Percentiles rank a stretch among this genome's conserved stretches.
Conservation (phyloP, 2,329 filamentous ascomycete species). For the Thyridium curvatum region DNA sequence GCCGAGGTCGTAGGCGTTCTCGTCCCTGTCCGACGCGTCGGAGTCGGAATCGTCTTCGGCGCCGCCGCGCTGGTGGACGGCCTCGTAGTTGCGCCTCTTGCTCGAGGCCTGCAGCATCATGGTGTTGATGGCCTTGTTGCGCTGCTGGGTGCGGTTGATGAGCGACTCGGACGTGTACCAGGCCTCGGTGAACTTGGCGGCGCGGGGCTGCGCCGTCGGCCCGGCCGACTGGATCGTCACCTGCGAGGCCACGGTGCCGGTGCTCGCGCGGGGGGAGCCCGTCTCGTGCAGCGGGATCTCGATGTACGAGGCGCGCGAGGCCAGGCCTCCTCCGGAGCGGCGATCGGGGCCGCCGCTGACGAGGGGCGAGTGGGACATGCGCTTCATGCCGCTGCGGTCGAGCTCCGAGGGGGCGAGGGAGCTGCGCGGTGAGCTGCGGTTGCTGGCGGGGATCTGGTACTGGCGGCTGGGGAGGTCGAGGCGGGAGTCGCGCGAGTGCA, state of each 20-base stretch:
- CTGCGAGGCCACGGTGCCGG: conserved; percentile 16
- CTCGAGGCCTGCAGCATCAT: conserved; percentile 18
- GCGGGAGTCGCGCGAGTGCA: conserved; percentile 41
- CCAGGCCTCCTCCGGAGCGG: conserved; percentile 9
- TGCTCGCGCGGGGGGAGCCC: conserved; percentile 17
- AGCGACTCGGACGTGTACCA: conserved; percentile 50
- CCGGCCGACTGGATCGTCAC: conserved; percentile 8
- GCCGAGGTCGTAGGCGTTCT: conserved; percentile 15
- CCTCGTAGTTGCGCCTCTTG: conserved; percentile 36
- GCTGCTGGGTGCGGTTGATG: conserved; percentile 46
- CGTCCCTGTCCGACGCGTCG: conserved; percentile 18
- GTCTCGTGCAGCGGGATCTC: conserved; percentile 41
- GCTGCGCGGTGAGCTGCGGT: conserved; percentile 30
- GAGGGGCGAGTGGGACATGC: conserved; percentile 13
- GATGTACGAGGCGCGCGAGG: conserved; percentile 38
- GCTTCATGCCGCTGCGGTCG: conserved; percentile 25
- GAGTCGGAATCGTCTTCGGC: conserved; percentile 28
- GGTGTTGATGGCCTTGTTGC: conserved; percentile 35
- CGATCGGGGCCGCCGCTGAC: background rate
- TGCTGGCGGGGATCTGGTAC: conserved; percentile 41
- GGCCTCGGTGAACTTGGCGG: conserved; percentile 44
- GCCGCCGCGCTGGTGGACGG: conserved; percentile 29
- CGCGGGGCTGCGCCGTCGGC: conserved; percentile 23
- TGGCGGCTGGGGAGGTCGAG: conserved; percentile 48
- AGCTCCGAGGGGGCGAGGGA: conserved; percentile 33